A percentile compares a stretch with the other conserved stretches of the same genome.
phyloP scores from a whole-genome alignment of 2,329 filamentous ascomycete species.

The Fusarium annulatum region DNA sequence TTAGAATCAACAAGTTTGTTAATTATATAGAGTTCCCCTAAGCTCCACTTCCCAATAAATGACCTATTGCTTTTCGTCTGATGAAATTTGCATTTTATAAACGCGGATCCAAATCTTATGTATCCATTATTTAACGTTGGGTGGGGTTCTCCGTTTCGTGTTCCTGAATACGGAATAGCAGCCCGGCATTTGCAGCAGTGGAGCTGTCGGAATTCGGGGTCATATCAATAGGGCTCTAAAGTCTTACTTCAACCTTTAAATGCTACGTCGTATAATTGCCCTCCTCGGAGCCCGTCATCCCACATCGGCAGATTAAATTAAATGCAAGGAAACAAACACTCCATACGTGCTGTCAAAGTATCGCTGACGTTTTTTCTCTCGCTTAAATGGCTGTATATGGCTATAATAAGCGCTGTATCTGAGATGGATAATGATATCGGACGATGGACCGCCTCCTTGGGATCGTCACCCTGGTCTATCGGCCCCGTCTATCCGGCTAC shows the following conservation, averaged over 20 bases:
- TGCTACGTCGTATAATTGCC: background rate
- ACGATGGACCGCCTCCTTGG: background rate
- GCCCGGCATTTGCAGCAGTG: background rate
- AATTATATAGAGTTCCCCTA: background rate
- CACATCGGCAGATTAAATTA: background rate
- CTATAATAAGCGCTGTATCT: background rate
- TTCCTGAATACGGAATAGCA: background rate
- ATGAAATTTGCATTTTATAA: background rate
- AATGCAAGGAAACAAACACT: background rate
- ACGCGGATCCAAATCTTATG: background rate
- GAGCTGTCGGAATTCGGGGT: rapidly evolving
- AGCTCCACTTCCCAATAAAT: background rate
- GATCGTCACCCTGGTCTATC: background rate
- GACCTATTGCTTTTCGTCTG: background rate
- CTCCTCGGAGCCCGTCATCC: background rate
- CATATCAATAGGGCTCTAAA: background rate
- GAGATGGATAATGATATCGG: background rate
- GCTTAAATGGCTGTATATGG: background rate
- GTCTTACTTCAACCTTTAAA: background rate
- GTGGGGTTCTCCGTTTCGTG: background rate
- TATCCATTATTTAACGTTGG: background rate
- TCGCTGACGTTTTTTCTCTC: rapidly evolving
- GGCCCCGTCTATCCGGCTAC: too few relatives aligned
- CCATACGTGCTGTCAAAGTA: too few relatives aligned
- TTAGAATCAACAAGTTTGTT: rapidly evolving